A percentile compares a stretch with the other conserved stretches of the same genome.
phyloP scores from a whole-genome alignment of 805 yeast species.

The Jamesozyma gamospora region DNA sequence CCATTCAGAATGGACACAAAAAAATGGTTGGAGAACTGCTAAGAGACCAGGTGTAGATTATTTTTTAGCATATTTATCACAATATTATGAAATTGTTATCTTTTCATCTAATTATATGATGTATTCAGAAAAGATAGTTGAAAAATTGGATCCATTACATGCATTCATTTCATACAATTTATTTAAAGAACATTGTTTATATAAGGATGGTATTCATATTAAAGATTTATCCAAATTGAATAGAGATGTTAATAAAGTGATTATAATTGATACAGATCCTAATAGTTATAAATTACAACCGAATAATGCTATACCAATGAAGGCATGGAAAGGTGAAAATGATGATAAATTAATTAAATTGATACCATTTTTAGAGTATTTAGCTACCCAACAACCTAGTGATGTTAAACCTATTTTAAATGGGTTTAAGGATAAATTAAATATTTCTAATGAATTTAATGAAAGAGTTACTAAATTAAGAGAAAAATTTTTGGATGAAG shows the following conservation, averaged over 20 bases:
- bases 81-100: conserved; percentile 90
- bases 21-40: conserved; percentile 96
- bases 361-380: conserved; percentile 88
- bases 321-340: conserved; percentile 77
- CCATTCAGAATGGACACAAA: conserved; percentile 85
- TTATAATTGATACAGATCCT: conserved; percentile 69
- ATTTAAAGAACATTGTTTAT: conserved; percentile 78
- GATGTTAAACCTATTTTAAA: conserved; percentile 85
- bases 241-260: conserved; percentile 76
- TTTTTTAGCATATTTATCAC: conserved; percentile 87
- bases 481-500: conserved; percentile 55
- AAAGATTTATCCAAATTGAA: conserved; percentile 86
- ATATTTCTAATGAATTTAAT: conserved; percentile 70
- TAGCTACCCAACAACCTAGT: conserved; percentile 74
- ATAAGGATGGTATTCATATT: conserved; percentile 78
- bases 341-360: conserved; percentile 72
- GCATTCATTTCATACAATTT: conserved; percentile 81
- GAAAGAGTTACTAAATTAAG: conserved; percentile 70
- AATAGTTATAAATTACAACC: conserved; percentile 75
- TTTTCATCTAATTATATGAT: conserved; percentile 80
- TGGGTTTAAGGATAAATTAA: conserved; percentile 55
- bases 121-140: conserved; percentile 74
- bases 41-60: conserved; percentile 98
- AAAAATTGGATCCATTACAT: conserved; percentile 86
- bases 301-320: conserved; percentile 80